Evolutionary conservation across 306 rosid genomes (phyloP).

Genomic region (Medicago arabica): DNA sequence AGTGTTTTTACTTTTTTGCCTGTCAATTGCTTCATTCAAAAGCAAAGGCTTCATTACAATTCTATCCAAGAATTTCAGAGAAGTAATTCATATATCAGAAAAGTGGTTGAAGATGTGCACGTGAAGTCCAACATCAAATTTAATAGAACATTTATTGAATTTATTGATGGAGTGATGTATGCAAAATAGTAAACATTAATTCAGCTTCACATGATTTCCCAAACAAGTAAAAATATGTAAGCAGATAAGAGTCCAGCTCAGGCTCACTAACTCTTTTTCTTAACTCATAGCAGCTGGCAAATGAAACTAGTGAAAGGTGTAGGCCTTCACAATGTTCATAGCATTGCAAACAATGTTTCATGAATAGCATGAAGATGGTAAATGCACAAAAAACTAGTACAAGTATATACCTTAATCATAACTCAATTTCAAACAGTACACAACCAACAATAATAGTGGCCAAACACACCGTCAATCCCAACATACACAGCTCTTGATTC

Average conservation of each 20-base stretch:
- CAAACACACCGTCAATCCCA: background rate
- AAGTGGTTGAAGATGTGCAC: constrained; percentile 42
- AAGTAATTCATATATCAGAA: constrained; percentile 40
- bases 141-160: constrained; percentile 41
- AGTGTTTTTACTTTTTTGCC: background rate
- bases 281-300: constrained; percentile 14
- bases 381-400: constrained; percentile 24
- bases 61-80: background rate
- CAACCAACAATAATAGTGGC: too few species aligned
- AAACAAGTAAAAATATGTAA: constrained; percentile 35
- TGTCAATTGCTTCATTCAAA: background rate
- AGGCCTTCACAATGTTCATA: constrained; percentile 17
- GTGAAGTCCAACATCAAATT: constrained; percentile 43
- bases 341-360: constrained; percentile 4
- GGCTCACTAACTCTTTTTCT: background rate
- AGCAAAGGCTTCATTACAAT: constrained; percentile 2
- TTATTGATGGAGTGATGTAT: constrained; percentile 34
- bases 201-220: constrained; percentile 40
- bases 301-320: constrained; percentile 25
- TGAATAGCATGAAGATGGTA: constrained; percentile 25
- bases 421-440: constrained; percentile 33
- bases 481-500: background rate
- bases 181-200: constrained; percentile 42
- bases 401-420: constrained; percentile 25
- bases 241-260: constrained; percentile 14